Conservation (phyloP, 306 rosid species). For the Lathyrus aphaca region DNA sequence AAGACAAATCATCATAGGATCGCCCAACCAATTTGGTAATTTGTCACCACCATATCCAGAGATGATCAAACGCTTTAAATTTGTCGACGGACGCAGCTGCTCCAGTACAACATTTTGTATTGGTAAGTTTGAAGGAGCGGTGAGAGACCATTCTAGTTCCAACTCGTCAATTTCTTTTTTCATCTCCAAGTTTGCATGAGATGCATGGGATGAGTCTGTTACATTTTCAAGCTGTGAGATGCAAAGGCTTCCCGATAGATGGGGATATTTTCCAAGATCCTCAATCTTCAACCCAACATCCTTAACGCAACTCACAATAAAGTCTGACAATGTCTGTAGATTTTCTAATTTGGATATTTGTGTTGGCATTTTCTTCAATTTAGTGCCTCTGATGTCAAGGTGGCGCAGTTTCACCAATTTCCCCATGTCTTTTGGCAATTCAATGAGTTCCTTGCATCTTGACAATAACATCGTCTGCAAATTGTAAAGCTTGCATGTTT, state of each 20-base stretch:
- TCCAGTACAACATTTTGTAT: too few relatives aligned
- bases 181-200: background rate
- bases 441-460: background rate
- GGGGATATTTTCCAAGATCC: background rate
- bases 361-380: too few relatives aligned
- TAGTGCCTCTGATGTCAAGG: slow-evolving; percentile 5
- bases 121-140: too few relatives aligned
- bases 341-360: background rate
- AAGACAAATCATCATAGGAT: background rate
- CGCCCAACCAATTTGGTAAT: background rate
- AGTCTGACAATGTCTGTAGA: background rate
- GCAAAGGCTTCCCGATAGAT: background rate
- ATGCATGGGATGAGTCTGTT: background rate
- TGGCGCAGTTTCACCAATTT: background rate
- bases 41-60: slow-evolving; percentile 6
- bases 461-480: slow-evolving; percentile 35
- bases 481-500: slow-evolving; percentile 17
- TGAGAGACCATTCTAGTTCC: background rate
- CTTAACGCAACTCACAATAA: background rate
- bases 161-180: background rate
- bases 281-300: background rate
- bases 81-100: background rate
- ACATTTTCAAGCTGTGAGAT: background rate
- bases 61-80: slow-evolving; percentile 28
- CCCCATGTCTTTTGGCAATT: background rate